Conservation (phyloP, 768 basidiomycete genomes). For the Mycena epipterygia region DNA sequence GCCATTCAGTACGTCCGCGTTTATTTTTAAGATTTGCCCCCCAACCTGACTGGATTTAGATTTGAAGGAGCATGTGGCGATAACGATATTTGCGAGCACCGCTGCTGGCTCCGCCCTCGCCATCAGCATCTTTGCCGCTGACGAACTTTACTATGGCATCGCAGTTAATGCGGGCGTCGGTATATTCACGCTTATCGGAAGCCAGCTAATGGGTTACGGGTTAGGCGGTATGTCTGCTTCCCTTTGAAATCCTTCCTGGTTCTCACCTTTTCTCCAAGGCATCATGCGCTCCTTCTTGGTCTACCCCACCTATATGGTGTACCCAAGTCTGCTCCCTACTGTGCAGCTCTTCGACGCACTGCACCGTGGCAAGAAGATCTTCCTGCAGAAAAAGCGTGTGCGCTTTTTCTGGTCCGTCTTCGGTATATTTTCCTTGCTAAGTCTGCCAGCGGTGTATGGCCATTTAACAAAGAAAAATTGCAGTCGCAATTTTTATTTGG, state of each 20-base stretch:
- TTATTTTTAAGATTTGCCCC: background rate
- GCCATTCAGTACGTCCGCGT: conserved; percentile 61
- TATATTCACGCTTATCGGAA: conserved; percentile 58
- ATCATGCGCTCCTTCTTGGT: conserved; percentile 25
- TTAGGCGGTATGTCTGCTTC: conserved; percentile 47
- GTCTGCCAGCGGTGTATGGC: too few species aligned
- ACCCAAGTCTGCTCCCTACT: conserved; percentile 52
- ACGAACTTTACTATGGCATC: conserved; percentile 62
- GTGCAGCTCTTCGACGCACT: conserved; percentile 60
- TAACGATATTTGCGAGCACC: conserved; percentile 73
- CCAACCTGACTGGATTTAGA: conserved; percentile 42
- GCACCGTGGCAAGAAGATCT: conserved; percentile 59
- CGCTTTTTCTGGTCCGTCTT: conserved; percentile 69
- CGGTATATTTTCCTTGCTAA: too few species aligned
- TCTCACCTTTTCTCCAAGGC: background rate
- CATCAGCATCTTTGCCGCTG: conserved; percentile 71
- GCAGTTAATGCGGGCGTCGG: conserved; percentile 58
- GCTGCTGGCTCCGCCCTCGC: conserved; percentile 70
- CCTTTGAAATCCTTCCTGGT: background rate
- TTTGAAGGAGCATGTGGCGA: conserved; percentile 71
- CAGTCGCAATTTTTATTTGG: conserved; percentile 66
- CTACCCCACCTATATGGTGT: conserved; percentile 54
- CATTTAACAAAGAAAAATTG: too few species aligned
- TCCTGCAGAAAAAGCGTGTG: conserved; percentile 65
- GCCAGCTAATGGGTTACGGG: conserved; percentile 57